Conservation (phyloP, 1,284 basidiomycete species). For the Calocybe gambosa region DNA sequence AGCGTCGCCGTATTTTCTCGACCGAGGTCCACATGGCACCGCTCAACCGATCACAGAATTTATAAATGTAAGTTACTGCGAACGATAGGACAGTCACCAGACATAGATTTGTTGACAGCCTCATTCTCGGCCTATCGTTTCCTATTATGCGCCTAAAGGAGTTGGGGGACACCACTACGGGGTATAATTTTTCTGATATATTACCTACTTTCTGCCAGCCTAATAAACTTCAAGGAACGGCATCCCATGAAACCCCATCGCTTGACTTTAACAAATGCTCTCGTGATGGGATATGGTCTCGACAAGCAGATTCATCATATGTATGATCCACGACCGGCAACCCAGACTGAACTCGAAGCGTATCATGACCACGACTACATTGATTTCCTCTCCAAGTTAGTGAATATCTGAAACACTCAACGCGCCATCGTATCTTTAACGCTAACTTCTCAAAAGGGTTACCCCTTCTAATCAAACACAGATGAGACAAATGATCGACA, state of each 20-base stretch:
- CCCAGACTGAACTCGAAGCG: slow-evolving; percentile 81
- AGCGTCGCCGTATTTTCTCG: slow-evolving; percentile 63
- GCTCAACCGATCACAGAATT: slow-evolving; percentile 71
- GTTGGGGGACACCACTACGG: slow-evolving; percentile 96
- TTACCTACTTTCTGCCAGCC: background rate
- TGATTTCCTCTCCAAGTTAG: slow-evolving; percentile 86
- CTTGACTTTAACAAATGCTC: slow-evolving; percentile 88
- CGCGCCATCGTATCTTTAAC: background rate
- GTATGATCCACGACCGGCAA: slow-evolving; percentile 85
- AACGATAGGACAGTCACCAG: slow-evolving; percentile 1
- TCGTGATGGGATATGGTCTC: slow-evolving; percentile 94
- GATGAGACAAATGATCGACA: slow-evolving; percentile 70
- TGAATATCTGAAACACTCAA: slow-evolving; percentile 4
- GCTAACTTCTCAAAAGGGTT: slow-evolving; percentile 53
- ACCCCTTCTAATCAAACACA: slow-evolving; percentile 75
- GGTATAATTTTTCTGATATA: slow-evolving; percentile 40
- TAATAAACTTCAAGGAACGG: slow-evolving; percentile 60
- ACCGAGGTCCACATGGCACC: slow-evolving; percentile 58
- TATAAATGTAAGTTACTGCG: slow-evolving; percentile 49
- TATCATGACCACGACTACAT: slow-evolving; percentile 97
- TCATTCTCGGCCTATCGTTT: slow-evolving; percentile 84
- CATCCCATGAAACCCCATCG: slow-evolving; percentile 99
- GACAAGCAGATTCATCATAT: slow-evolving; percentile 94
- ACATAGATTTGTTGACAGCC: slow-evolving; percentile 40
- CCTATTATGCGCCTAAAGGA: slow-evolving; percentile 93